A percentile compares a stretch with the other conserved stretches of the same genome.
Evolutionary conservation across 441 rosid genomes (phyloP).

Genomic region (Isatis lusitanica): DNA sequence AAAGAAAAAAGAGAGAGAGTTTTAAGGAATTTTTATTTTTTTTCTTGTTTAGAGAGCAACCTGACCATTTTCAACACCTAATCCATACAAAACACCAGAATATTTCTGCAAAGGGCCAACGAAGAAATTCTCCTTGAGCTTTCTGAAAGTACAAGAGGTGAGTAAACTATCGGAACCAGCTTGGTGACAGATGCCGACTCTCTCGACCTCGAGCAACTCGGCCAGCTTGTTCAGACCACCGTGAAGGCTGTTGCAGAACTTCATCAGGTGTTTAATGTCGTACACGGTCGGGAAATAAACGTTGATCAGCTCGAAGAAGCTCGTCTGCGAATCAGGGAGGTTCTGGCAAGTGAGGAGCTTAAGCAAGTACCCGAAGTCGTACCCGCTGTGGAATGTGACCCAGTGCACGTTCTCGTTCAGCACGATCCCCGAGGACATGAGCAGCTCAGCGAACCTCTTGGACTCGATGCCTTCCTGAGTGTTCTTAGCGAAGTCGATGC

Average conservation of each 20-base stretch:
- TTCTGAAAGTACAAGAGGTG: slow-evolving; percentile 67
- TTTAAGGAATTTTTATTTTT: slow-evolving; percentile 8
- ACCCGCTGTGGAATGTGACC: slow-evolving; percentile 69
- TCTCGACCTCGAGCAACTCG: slow-evolving; percentile 58
- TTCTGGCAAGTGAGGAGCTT: slow-evolving; percentile 58
- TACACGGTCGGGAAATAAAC: slow-evolving; percentile 55
- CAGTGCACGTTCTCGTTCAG: slow-evolving; percentile 55
- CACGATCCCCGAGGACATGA: slow-evolving; percentile 69
- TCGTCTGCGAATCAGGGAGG: slow-evolving; percentile 49
- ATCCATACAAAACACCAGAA: slow-evolving; percentile 73
- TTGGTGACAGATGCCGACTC: slow-evolving; percentile 68
- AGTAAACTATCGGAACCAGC: slow-evolving; percentile 75
- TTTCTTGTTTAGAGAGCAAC: slow-evolving; percentile 24
- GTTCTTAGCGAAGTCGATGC: slow-evolving; percentile 53
- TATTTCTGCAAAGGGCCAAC: slow-evolving; percentile 61
- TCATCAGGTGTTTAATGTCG: slow-evolving; percentile 66
- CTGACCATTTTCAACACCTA: slow-evolving; percentile 69
- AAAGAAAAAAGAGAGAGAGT: background rate
- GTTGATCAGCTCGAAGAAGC: slow-evolving; percentile 50
- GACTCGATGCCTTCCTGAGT: slow-evolving; percentile 49
- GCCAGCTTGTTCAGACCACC: slow-evolving; percentile 70
- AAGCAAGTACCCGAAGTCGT: slow-evolving; percentile 69
- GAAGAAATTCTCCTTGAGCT: slow-evolving; percentile 65
- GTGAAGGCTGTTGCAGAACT: slow-evolving; percentile 66
- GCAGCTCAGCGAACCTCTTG: slow-evolving; percentile 48